A percentile compares a stretch with the other conserved stretches of the same genome.
These are phyloP conservation scores for Aspergillus floridensis DNA, from an alignment of 2,329 filamentous ascomycete species.

Conservation along the genomic window DNA sequence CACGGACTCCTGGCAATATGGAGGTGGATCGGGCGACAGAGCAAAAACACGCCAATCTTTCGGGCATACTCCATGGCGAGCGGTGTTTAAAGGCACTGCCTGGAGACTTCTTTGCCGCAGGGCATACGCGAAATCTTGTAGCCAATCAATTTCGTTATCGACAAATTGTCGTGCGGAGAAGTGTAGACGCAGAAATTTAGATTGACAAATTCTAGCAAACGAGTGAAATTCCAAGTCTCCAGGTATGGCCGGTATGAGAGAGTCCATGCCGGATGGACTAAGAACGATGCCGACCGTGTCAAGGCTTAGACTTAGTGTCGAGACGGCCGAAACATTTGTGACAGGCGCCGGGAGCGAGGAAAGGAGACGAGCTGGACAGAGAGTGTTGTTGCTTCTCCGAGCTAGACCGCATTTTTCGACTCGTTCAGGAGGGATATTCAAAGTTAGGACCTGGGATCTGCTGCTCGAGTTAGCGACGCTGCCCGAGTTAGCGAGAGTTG, in stretches of 20 bases:
- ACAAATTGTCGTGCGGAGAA: slow-evolving; percentile 19
- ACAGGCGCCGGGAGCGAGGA: slow-evolving; percentile 13
- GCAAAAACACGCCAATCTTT: slow-evolving; percentile 18
- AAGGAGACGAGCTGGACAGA: slow-evolving; percentile 15
- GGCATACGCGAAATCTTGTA: slow-evolving; percentile 14
- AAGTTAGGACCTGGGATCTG: slow-evolving; percentile 17
- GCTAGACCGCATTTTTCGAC: slow-evolving; percentile 16
- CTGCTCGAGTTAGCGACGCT: slow-evolving; percentile 1
- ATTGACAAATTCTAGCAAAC: slow-evolving; percentile 20
- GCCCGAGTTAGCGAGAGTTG: slow-evolving; percentile 18
- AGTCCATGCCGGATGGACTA: slow-evolving; percentile 14
- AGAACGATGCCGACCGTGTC: slow-evolving; percentile 14
- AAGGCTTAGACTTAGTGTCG: slow-evolving; percentile 18
- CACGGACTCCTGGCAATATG: slow-evolving; percentile 14
- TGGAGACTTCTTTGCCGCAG: slow-evolving; percentile 13
- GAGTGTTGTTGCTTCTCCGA: slow-evolving; percentile 13
- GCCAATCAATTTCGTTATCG: slow-evolving; percentile 13
- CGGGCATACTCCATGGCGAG: slow-evolving; percentile 15
- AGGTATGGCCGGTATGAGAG: slow-evolving; percentile 12
- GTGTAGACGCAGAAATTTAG: slow-evolving; percentile 18
- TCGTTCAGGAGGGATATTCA: slow-evolving; percentile 17
- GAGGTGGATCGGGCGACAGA: slow-evolving; percentile 17
- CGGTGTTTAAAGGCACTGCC: slow-evolving; percentile 12
- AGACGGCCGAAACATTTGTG: slow-evolving; percentile 17
- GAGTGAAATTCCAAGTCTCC: slow-evolving; percentile 11